Base-by-base conservation (phyloP, 2,329 filamentous ascomycete species). In the Mycocentrospora acerina region DNA sequence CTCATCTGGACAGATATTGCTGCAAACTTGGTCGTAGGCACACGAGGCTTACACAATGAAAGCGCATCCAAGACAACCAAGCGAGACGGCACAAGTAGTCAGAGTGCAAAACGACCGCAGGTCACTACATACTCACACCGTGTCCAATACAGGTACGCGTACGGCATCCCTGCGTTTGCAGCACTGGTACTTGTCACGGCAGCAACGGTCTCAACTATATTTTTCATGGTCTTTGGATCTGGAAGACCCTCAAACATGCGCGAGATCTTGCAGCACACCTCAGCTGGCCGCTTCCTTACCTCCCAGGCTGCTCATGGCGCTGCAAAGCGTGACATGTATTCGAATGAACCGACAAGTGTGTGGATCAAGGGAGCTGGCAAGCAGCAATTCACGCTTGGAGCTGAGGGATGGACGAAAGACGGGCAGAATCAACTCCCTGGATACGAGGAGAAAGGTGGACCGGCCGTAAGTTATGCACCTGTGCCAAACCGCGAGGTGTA, bases 1-100 rank as follows among this genome's bases (percentile, higher is more conserved):
- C 53, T 73, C 0, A 61, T 75, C 4, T 75, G 70, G 66, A 75
- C 72, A 0, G 72, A 76, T 38, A 37, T 71, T 6, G 62, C 66
- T 1, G 66, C 72, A 1, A 71, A 69, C n/a, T 55, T 67, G 2
- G 66, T 74, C 0, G 59, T 73, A 0, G 71, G 72, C 4, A 73
- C 69, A 2, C 64, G 33, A 40, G 38, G 46, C 22, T 22, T 50
- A 11, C 15, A 34, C 4, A n/a, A 35, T 4, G 16, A 27, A 33
- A 9, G 9, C 19, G 22, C 28, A 26, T 26, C 29, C 29, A 7
- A n/a, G 17, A 25, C 29, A 17, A 11, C 9, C 12, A 39, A 19
- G 19, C 34, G 22, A 22, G 25, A 26, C 19, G 32, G 16, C 25
- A 25, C 7, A 8, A 7, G 28, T 14, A 35, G 49, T 7, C 45